Base-by-base conservation (phyloP, 2,329 filamentous ascomycete genomes). In the Phialophora macrospora region DNA sequence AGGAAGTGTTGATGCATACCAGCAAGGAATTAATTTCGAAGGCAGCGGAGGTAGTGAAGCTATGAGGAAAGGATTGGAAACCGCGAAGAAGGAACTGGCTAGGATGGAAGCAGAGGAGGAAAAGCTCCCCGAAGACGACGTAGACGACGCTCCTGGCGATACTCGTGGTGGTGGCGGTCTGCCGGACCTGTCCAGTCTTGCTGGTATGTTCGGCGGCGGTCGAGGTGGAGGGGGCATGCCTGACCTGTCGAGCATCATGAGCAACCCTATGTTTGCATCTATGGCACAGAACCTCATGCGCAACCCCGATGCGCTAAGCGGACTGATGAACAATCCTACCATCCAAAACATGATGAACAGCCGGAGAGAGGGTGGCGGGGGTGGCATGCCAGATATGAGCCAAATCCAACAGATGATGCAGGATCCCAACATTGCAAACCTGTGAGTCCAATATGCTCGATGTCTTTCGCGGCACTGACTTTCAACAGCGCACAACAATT, bases 201-300 rank as follows among this genome's bases (percentile, higher is more conserved):
- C 90, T 3, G 84, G 88, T 74, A 90, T 93, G 88, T 83, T 93
- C 71, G 84, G 83, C 22, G 84, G 81, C 34, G 83, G 80, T 32
- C 41, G 52, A n/a, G 86, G 83, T 22, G 88, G 83, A 6, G 88
- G 82, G 59, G 92, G 91, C 62, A 95, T 97, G 90, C 93, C 93
- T 12, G 94, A 98, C 77, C 83, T 99, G 26, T 81, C 87, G 70
- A 87, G 87, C 69, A 88, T 99, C 77, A 96, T 98, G 93, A 93
- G 84, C 83, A 99, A 98, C 82, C 95, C 95, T 63, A 98, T 98
- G 95, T 96, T 99, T 81, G 88, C 93, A 58, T 91, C 86, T 81
- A 97, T 98, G 93, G 95, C 95, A 4, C 92, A 97, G 83, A 97
- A 92, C 79, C 80, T 99, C 62, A 98, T 98, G 95, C 92, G 88